phyloP scores from a whole-genome alignment of 306 rosid genomes.

The Ammopiptanthus mongolicus region DNA sequence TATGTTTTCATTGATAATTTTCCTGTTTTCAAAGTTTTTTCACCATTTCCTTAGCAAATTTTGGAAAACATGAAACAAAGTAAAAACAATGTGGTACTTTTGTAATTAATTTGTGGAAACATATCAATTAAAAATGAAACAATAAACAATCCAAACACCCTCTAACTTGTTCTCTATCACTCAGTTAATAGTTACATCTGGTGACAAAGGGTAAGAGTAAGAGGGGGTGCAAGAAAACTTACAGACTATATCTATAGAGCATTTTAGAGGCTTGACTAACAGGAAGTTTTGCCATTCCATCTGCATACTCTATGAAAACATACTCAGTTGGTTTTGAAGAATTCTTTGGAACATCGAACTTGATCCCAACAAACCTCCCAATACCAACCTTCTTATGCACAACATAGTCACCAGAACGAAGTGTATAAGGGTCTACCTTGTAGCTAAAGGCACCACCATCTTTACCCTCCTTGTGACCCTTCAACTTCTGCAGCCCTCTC shows the following conservation, averaged over 20 bases:
- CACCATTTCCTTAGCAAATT: neutral
- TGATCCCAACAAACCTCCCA: slow-evolving; percentile 84
- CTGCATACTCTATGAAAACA: slow-evolving; percentile 88
- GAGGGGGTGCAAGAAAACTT: slow-evolving; percentile 19
- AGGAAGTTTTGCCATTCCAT: slow-evolving; percentile 96
- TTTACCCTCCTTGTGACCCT: slow-evolving; percentile 44
- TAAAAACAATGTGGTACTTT: too few relatives aligned
- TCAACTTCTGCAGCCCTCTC: slow-evolving; percentile 80
- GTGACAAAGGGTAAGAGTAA: neutral
- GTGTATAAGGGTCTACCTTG: slow-evolving; percentile 80
- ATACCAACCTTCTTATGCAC: slow-evolving; percentile 95
- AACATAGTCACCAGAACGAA: slow-evolving; percentile 84
- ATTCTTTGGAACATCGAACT: slow-evolving; percentile 58
- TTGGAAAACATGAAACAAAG: neutral
- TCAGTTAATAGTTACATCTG: neutral
- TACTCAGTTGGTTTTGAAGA: slow-evolving; percentile 53
- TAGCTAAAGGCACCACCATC: slow-evolving; percentile 47
- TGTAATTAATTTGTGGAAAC: too few relatives aligned
- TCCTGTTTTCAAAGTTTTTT: neutral
- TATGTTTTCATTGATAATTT: neutral
- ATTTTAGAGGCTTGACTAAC: slow-evolving; percentile 79
- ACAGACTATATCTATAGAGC: slow-evolving; percentile 93
- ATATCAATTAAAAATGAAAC: neutral
- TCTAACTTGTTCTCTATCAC: neutral
- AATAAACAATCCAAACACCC: neutral